A percentile compares a stretch with the other conserved stretches of the same genome.
phyloP scores from a whole-genome alignment of 179 eudicot genomes.

The Patellifolia procumbens region DNA sequence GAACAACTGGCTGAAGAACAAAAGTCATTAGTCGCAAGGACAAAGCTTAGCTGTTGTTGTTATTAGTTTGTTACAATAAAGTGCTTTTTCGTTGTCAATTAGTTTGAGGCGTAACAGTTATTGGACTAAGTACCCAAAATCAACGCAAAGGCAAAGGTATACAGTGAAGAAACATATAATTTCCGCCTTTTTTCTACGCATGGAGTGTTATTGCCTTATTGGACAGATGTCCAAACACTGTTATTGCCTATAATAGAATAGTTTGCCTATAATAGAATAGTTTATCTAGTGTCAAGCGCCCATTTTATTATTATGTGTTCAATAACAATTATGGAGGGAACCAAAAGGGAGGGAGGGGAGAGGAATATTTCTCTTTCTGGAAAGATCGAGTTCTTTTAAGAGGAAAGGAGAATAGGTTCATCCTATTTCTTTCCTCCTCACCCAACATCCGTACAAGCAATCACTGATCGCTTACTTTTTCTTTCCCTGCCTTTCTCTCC shows the following conservation, averaged over 20 bases:
- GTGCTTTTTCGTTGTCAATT: not conserved
- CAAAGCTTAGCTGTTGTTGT: not conserved
- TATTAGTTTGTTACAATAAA: not conserved
- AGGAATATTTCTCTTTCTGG: not conserved
- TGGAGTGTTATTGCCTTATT: too few species aligned
- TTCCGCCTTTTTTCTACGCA: too few species aligned
- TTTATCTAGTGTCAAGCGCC: too few species aligned
- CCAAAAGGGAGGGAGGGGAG: not conserved
- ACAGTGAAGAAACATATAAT: too few species aligned
- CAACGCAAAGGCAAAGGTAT: not conserved
- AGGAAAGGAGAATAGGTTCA: not conserved
- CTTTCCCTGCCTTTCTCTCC: not conserved
- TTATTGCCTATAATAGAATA: too few species aligned
- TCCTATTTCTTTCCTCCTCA: not conserved
- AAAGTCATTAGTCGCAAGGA: not conserved
- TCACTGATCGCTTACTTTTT: not conserved
- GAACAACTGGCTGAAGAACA: too few species aligned
- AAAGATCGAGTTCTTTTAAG: not conserved
- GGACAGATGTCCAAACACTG: too few species aligned
- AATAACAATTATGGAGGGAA: not conserved
- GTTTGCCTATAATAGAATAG: too few species aligned
- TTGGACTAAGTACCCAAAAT: not conserved
- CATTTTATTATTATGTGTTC: not conserved
- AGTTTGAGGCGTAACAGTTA: not conserved
- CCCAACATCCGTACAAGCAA: not conserved